phyloP scores from a whole-genome alignment of 306 rosid genomes.

The Lithocarpus polystachyus region DNA sequence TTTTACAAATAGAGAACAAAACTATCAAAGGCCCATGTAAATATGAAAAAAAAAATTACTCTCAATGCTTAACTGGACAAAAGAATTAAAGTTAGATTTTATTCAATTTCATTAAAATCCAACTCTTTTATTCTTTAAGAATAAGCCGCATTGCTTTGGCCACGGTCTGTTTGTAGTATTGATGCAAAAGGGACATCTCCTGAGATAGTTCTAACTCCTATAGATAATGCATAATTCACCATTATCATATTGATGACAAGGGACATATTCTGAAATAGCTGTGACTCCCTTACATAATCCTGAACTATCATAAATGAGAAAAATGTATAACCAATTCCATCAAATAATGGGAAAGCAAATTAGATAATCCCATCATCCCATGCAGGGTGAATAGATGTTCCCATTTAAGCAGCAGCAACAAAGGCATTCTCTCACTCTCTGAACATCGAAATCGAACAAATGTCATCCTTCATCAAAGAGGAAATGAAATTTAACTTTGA shows the following conservation, averaged over 20 bases:
- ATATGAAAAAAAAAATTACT: too few species aligned
- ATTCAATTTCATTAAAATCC: too few species aligned
- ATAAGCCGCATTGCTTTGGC: background rate
- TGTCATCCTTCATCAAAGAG: constrained; percentile 35
- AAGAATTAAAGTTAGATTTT: too few species aligned
- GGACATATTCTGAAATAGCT: background rate
- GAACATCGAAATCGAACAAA: constrained; percentile 53
- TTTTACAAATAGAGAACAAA: too few species aligned
- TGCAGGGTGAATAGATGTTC: constrained; percentile 3
- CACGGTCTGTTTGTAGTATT: background rate
- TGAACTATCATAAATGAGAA: background rate
- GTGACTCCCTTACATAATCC: background rate
- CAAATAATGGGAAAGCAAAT: constrained; percentile 9
- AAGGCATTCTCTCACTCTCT: constrained; percentile 47
- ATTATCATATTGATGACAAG: background rate
- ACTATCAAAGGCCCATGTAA: too few species aligned
- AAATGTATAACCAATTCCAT: background rate
- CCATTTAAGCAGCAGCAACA: constrained; percentile 47
- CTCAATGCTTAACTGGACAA: too few species aligned
- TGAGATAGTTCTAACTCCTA: background rate
- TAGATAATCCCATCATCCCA: background rate
- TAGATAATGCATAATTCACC: background rate
- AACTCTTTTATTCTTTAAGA: background rate
- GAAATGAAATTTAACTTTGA: constrained; percentile 17
- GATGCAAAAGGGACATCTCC: background rate